Conservation (phyloP, 371 early-diverging fungal genomes). For the Actinomortierella ambigua region DNA sequence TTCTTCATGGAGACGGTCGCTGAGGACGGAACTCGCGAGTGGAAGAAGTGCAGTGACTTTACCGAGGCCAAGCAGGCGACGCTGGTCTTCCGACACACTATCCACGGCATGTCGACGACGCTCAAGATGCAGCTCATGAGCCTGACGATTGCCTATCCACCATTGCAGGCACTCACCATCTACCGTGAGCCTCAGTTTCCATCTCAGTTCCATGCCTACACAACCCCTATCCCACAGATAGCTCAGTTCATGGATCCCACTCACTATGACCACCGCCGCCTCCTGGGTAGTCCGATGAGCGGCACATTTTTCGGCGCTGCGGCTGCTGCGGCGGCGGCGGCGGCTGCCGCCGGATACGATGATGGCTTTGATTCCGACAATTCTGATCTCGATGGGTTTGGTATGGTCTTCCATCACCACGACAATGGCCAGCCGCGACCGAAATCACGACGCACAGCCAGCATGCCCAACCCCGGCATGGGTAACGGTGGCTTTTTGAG, state of each 20-base stretch:
- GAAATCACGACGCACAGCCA: conserved; percentile 44
- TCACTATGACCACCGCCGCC: conserved; percentile 34
- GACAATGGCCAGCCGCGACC: conserved; percentile 32
- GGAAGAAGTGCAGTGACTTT: conserved; percentile 79
- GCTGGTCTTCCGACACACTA: conserved; percentile 63
- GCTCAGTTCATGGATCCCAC: conserved; percentile 39
- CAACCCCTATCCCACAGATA: conserved; percentile 44
- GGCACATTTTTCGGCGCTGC: no score
- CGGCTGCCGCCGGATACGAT: conserved; percentile 35
- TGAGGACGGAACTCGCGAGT: conserved; percentile 46
- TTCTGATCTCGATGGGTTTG: conserved; percentile 38
- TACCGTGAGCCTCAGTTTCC: conserved; percentile 47
- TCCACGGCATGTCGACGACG: conserved; percentile 61
- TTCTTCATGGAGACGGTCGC: conserved; percentile 67
- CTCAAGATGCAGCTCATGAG: conserved; percentile 59
- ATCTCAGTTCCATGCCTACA: conserved; percentile 44
- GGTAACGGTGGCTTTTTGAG: conserved; percentile 29
- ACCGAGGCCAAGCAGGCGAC: conserved; percentile 78
- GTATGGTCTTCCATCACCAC: conserved; percentile 24
- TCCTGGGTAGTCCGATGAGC: conserved; percentile 22
- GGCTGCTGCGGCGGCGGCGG: conserved; percentile 14
- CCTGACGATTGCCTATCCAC: conserved; percentile 45
- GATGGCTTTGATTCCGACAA: conserved; percentile 31
- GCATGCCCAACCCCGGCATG: conserved; percentile 45
- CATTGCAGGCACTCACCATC: conserved; percentile 34